A percentile compares a stretch with the other conserved stretches of the same genome.
Evolutionary conservation across 208 protist species (phyloP).

Genomic region (Phytomonas sp.): DNA sequence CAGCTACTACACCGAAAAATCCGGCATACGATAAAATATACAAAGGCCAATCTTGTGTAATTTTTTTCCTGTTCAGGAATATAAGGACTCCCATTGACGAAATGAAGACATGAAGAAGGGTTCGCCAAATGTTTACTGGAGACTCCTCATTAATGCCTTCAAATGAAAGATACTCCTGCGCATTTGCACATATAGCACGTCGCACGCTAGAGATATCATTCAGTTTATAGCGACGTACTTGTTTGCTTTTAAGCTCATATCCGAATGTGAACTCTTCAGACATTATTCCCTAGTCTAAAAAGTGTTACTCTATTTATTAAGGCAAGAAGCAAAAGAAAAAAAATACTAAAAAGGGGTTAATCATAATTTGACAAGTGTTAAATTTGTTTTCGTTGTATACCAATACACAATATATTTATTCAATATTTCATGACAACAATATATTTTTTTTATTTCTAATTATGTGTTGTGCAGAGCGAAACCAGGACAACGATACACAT

Average conservation of each 20-base stretch:
- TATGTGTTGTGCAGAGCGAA: constrained; percentile 2
- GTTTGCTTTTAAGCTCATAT: constrained; percentile 65
- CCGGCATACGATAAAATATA: background rate
- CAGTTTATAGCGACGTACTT: constrained; percentile 38
- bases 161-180: constrained; percentile 40
- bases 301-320: constrained; percentile 7
- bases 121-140: background rate
- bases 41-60: background rate
- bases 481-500: background rate
- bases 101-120: background rate
- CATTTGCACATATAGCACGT: constrained; percentile 30
- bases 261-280: constrained; percentile 33
- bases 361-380: background rate
- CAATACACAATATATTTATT: background rate
- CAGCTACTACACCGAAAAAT: background rate
- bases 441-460: constrained; percentile 8
- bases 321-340: constrained; percentile 11
- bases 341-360: constrained; percentile 2
- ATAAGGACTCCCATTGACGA: background rate
- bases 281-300: background rate
- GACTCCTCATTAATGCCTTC: constrained; percentile 29
- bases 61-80: background rate
- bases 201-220: constrained; percentile 35
- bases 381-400: constrained; percentile 8
- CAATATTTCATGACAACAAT: background rate